These are phyloP conservation scores for Thyridium curvatum DNA, from an alignment of 2,329 filamentous ascomycete species.

Conservation along the genomic window DNA sequence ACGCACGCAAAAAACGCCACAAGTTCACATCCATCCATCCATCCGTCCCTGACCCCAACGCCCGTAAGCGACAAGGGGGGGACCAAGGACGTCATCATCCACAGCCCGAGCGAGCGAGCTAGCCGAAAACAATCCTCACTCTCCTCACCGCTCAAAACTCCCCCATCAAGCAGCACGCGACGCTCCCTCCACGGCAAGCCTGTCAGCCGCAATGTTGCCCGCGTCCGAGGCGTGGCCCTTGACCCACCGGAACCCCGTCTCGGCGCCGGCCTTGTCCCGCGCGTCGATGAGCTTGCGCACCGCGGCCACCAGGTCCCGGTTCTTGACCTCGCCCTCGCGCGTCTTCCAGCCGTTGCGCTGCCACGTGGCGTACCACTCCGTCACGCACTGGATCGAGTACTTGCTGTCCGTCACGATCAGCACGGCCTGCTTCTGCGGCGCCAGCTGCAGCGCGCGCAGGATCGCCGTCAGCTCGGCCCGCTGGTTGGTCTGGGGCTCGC, in stretches of 20 bases:
- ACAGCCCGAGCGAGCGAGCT: too few relatives aligned
- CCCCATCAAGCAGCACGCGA: conserved; percentile 2
- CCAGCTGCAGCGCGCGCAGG: conserved; percentile 71
- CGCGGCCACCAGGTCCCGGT: conserved; percentile 74
- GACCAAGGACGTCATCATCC: too few relatives aligned
- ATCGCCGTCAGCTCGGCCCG: conserved; percentile 92
- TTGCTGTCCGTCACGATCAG: conserved; percentile 83
- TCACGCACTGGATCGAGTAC: conserved; percentile 87
- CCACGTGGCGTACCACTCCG: conserved; percentile 78
- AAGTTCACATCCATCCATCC: too few relatives aligned
- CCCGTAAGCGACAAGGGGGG: too few relatives aligned
- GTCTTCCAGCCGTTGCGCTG: conserved; percentile 70
- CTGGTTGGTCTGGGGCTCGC: conserved; percentile 82
- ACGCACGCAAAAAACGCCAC: too few relatives aligned
- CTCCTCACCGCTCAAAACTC: too few relatives aligned
- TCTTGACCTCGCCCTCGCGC: conserved; percentile 70
- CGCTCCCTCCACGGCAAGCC: conserved; percentile 65
- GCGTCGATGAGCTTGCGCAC: conserved; percentile 67
- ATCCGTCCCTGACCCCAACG: too few relatives aligned
- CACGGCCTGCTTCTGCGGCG: conserved; percentile 60
- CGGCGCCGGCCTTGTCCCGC: conserved; percentile 50
- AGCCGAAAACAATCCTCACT: too few relatives aligned
- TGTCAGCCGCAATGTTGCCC: conserved; percentile 79
- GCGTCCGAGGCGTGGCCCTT: conserved; percentile 71
- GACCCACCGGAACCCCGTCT: conserved; percentile 77